phyloP scores from a whole-genome alignment of 2,329 filamentous ascomycete genomes.

The Penicillium sp. region DNA sequence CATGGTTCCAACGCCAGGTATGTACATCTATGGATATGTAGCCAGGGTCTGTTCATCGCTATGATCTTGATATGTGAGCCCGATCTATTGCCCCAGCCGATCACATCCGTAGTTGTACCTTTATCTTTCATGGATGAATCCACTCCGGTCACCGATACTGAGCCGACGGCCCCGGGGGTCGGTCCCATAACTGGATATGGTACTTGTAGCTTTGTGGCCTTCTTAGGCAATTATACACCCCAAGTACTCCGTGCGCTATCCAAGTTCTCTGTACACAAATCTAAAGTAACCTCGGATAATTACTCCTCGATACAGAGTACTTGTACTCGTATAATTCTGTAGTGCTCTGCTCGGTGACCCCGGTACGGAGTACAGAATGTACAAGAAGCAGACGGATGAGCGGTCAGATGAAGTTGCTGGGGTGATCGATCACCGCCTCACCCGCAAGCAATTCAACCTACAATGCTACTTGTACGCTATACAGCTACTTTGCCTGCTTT shows the following conservation, averaged over 20 bases:
- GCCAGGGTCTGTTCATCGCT: background rate
- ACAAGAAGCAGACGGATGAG: background rate
- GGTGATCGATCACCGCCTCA: background rate
- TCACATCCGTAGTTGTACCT: background rate
- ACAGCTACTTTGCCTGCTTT: background rate
- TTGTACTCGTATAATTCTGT: background rate
- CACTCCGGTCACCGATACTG: background rate
- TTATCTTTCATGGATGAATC: background rate
- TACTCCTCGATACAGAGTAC: background rate
- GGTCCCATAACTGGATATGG: too few relatives aligned
- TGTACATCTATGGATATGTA: too few relatives aligned
- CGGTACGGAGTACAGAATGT: too few relatives aligned
- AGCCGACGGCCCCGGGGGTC: too few relatives aligned
- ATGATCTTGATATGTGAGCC: background rate
- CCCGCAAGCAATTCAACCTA: background rate
- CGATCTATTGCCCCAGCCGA: background rate
- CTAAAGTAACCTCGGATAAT: too few relatives aligned
- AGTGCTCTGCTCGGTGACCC: too few relatives aligned
- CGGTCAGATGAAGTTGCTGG: background rate
- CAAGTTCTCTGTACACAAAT: background rate
- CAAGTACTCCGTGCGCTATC: too few relatives aligned
- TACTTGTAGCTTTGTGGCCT: too few relatives aligned
- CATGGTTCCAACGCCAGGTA: background rate
- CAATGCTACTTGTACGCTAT: background rate
- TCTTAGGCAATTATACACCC: too few relatives aligned